Percentiles rank a stretch among this genome's conserved stretches.
Evolutionary conservation across 2,329 filamentous ascomycete genomes (phyloP).

Genomic region (Coniochaeta prunicola): DNA sequence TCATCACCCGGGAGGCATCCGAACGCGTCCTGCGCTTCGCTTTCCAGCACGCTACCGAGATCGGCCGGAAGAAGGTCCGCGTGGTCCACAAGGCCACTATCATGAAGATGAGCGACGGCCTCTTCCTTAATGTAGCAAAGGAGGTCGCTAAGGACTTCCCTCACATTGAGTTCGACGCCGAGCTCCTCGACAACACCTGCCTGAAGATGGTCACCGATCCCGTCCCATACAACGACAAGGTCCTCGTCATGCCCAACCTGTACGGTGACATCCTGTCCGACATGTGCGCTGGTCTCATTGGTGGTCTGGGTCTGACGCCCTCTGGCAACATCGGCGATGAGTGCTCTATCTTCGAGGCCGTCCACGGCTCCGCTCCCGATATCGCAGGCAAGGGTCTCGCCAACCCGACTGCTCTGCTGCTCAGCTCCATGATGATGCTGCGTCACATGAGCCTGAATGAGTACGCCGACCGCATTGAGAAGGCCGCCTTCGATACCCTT

Average conservation of each 20-base stretch:
- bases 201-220: conserved; percentile 98
- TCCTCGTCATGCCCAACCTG: conserved; percentile 95
- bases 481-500: conserved; percentile 89
- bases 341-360: conserved; percentile 99
- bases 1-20: conserved; percentile 90
- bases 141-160: conserved; percentile 94
- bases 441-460: conserved; percentile 90
- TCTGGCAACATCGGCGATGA: conserved; percentile 98
- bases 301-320: conserved; percentile 91
- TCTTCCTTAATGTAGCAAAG: conserved; percentile 84
- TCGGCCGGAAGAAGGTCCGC: conserved; percentile 93
- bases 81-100: conserved; percentile 99
- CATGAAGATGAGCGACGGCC: conserved; percentile 99
- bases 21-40: conserved; percentile 96
- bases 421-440: conserved; percentile 99
- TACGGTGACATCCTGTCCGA: conserved; percentile 99
- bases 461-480: conserved; percentile 83
- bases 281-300: conserved; percentile 98
- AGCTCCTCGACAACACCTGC: conserved; percentile 98
- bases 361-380: conserved; percentile 94
- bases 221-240: conserved; percentile 96
- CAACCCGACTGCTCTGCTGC: conserved; percentile 93
- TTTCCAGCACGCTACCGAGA: conserved; percentile 93
- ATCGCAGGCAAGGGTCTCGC: conserved; percentile 94
- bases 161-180: conserved; percentile 89